phyloP scores from a whole-genome alignment of 768 basidiomycete genomes.

The Auricularia heimuer region DNA sequence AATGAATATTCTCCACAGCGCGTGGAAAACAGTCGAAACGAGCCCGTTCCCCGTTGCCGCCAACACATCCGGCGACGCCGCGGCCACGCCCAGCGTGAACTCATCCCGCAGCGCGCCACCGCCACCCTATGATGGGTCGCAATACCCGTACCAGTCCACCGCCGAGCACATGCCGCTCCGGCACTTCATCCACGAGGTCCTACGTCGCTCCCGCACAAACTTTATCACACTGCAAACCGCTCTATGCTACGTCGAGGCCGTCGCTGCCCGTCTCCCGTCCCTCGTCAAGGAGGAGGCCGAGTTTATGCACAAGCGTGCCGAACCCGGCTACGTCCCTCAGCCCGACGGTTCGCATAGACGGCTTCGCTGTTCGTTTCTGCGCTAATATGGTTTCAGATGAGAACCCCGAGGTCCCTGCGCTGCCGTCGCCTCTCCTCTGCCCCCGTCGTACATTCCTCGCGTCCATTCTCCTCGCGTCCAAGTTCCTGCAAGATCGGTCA shows the following conservation, averaged over 20 bases:
- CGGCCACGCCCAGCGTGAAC: background rate
- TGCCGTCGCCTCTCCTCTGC: constrained; percentile 78
- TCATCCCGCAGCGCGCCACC: background rate
- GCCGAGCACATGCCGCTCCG: constrained; percentile 37
- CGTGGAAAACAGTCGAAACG: background rate
- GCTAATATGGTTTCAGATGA: background rate
- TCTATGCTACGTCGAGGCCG: constrained; percentile 76
- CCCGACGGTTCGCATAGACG: constrained; percentile 22
- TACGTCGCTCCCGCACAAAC: constrained; percentile 77
- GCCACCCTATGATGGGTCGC: background rate
- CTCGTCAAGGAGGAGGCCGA: constrained; percentile 42
- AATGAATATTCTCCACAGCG: background rate
- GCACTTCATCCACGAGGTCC: constrained; percentile 79
- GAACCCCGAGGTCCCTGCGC: constrained; percentile 22
- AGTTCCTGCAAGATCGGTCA: constrained; percentile 87
- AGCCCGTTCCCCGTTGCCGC: background rate
- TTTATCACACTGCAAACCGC: constrained; percentile 80
- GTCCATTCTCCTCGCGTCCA: constrained; percentile 78
- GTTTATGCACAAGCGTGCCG: constrained; percentile 34
- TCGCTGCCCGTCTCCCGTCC: constrained; percentile 61
- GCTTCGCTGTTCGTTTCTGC: constrained; percentile 4
- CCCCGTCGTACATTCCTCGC: constrained; percentile 85
- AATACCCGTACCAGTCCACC: background rate
- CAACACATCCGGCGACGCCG: background rate
- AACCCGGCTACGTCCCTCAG: constrained; percentile 34